Conservation (phyloP, 495 filamentous ascomycete species). For the Durotheca rogersii region DNA sequence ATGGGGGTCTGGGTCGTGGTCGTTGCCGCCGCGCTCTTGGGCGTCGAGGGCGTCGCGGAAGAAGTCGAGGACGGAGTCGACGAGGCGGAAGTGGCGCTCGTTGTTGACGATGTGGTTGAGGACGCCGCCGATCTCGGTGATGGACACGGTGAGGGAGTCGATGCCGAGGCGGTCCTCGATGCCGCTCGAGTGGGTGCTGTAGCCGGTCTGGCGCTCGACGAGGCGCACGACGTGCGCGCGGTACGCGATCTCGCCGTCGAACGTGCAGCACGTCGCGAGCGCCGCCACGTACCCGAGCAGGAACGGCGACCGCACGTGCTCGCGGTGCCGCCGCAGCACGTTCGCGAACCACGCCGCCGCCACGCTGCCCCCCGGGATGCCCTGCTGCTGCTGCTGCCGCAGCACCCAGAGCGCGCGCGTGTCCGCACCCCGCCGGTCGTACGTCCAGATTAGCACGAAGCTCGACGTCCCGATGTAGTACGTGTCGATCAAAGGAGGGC, state of each 20-base stretch:
- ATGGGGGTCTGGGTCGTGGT: too few species aligned
- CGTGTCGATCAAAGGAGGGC: too few species aligned
- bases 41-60: too few species aligned
- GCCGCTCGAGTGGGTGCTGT: conserved; percentile 15
- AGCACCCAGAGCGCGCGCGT: conserved; percentile 26
- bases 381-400: conserved; percentile 12
- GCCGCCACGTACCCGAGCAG: conserved; percentile 28
- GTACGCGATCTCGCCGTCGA: conserved; percentile 27
- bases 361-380: conserved; percentile 4
- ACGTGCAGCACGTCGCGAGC: conserved; percentile 20
- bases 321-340: conserved; percentile 20
- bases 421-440: conserved; percentile 4
- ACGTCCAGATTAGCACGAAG: conserved; percentile 32
- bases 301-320: conserved; percentile 19
- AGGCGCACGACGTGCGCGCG: conserved; percentile 24
- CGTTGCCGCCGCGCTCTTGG: too few species aligned
- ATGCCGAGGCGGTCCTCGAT: conserved; percentile 23
- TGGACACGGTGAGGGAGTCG: conserved; percentile 15
- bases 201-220: conserved; percentile 21
- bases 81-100: conserved; percentile 20
- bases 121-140: conserved; percentile 23
- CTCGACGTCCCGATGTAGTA: conserved; percentile 31
- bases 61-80: conserved; percentile 14
- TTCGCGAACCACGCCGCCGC: conserved; percentile 22
- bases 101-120: conserved; percentile 23